phyloP scores from a whole-genome alignment of 176 grass and related monocot genomes.

The Alopecurus myosuroides region DNA sequence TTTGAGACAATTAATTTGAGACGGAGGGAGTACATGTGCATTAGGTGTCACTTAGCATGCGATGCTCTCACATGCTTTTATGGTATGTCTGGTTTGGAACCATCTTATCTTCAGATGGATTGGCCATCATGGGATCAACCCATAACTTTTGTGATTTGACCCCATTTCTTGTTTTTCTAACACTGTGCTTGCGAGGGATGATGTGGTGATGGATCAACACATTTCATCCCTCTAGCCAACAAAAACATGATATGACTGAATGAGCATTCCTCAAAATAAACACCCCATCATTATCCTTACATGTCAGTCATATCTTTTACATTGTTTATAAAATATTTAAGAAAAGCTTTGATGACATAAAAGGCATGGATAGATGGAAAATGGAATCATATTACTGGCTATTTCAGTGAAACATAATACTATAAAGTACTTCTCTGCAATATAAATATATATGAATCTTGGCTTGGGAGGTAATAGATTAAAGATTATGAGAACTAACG shows the following conservation, averaged over 20 bases:
- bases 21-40: not conserved
- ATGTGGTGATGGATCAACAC: not conserved
- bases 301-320: not conserved
- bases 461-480: not conserved
- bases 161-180: not conserved
- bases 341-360: not conserved
- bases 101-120: not conserved
- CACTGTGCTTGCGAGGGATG: not conserved
- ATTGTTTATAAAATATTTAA: not conserved
- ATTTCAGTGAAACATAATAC: not conserved
- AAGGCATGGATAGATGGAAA: not conserved
- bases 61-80: not conserved
- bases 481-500: not conserved
- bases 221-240: not conserved
- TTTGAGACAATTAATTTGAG: no score
- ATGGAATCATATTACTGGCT: not conserved
- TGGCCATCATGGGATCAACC: not conserved
- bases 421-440: not conserved
- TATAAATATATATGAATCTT: constrained; percentile 4
- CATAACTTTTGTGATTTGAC: not conserved
- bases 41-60: not conserved
- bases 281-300: not conserved
- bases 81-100: not conserved
- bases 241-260: not conserved
- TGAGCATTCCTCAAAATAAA: not conserved